Base-by-base conservation (phyloP, 2,329 filamentous ascomycete genomes). In the Tolypocladium album region DNA sequence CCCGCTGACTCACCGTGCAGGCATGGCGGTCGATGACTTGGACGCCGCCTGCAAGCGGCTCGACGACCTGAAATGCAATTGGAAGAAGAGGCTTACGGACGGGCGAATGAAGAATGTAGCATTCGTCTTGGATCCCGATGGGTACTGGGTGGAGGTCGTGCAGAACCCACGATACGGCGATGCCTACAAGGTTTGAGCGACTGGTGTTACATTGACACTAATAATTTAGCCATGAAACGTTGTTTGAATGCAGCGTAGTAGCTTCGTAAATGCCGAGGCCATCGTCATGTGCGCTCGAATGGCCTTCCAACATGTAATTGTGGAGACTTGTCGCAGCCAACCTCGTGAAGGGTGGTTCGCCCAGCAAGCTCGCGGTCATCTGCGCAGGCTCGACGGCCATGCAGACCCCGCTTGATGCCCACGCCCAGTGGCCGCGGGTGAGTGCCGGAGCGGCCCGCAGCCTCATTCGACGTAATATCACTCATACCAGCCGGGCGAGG, bases 51-150 rank as follows among this genome's bases (percentile, higher is more conserved):
- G 93, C 75, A 77, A 87, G 70, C 84, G 92, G 17, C 92, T 97
- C 67, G 94, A 97, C 72, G 84, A 86, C 59, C 78, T 90, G 70
- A 84, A 88, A 7, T 88, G 93, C 59, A 87, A 83, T 74, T 99
- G 92, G 90, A 96, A 96, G 85, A 97, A 97, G 86, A 83, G 90
- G 65, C 81, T 97, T 63, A 96, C 90, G 2, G 93, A 97, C 64
- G 93, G 93, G 2, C 80, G 84, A 55, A 96, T 97, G 92, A 93
- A 90, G 81, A 90, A 94, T 65, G 87, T 97, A 59, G 94, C 94
- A 0, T 97, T 97, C 71, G 76, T 97, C 55, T 79, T 96, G 56
- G 93, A 93, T 67, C 92, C 92, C 0, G 92, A 96, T 74, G 84
- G 83, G 56, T 96, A 95, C 76, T 95, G 89, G 90, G 82, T 91